Evolutionary conservation across 768 basidiomycete genomes (phyloP).

Genomic region (Amanita thiersii): DNA sequence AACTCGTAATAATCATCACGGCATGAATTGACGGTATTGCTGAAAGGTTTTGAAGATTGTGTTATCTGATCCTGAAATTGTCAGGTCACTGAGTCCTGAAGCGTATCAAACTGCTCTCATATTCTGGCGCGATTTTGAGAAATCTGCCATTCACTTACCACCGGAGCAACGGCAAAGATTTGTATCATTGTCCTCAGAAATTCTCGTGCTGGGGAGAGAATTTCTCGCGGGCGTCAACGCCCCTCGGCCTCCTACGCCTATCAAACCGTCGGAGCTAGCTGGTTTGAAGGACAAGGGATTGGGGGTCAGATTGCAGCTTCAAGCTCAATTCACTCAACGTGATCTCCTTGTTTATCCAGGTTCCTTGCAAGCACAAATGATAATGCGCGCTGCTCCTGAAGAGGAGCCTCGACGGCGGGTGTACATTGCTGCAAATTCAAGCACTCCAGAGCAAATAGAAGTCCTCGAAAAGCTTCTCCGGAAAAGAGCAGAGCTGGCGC

Average conservation of each 20-base stretch:
- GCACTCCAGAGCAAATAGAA: slow-evolving; percentile 64
- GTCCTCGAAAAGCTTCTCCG: slow-evolving; percentile 69
- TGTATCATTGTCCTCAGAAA: slow-evolving; percentile 84
- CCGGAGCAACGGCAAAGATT: slow-evolving; percentile 71
- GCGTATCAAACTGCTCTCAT: slow-evolving; percentile 85
- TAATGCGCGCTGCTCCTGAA: slow-evolving; percentile 80
- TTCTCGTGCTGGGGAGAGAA: slow-evolving; percentile 78
- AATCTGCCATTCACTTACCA: slow-evolving; percentile 89
- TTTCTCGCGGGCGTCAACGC: slow-evolving; percentile 67
- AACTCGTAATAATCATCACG: slow-evolving; percentile 8
- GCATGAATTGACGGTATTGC: slow-evolving; percentile 11
- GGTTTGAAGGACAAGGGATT: slow-evolving; percentile 74
- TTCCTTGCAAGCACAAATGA: slow-evolving; percentile 87
- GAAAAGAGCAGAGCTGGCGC: slow-evolving; percentile 76
- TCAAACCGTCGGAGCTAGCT: slow-evolving; percentile 59
- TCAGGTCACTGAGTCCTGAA: slow-evolving; percentile 60
- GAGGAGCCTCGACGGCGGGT: slow-evolving; percentile 78
- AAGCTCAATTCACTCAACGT: slow-evolving; percentile 70
- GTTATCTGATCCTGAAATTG: slow-evolving; percentile 58
- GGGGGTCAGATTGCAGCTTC: slow-evolving; percentile 64
- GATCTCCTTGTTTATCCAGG: slow-evolving; percentile 78
- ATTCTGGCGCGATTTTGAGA: slow-evolving; percentile 96
- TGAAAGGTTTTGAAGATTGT: slow-evolving; percentile 63
- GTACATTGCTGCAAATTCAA: slow-evolving; percentile 77
- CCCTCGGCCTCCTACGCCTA: slow-evolving; percentile 56